Percentiles rank a stretch among this genome's conserved stretches.
phyloP scores from a whole-genome alignment of 306 rosid genomes.

The Alnus glutinosa region DNA sequence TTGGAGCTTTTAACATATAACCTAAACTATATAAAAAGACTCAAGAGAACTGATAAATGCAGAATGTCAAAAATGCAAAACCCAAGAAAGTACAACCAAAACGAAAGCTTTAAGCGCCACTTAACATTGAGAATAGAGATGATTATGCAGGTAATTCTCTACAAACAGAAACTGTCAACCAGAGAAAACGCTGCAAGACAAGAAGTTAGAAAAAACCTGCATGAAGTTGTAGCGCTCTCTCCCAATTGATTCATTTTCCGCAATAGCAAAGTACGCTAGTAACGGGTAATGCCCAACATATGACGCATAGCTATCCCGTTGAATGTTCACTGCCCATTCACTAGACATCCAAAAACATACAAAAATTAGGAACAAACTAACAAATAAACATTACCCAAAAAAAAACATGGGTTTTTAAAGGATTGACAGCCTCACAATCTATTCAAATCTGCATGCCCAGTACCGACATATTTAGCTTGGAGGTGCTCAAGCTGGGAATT shows the following conservation, averaged over 20 bases:
- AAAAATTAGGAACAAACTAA: not conserved
- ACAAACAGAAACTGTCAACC: not conserved
- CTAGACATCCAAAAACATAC: slow-evolving; percentile 29
- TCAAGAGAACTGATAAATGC: not conserved
- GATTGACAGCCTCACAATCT: slow-evolving; percentile 61
- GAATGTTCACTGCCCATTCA: slow-evolving; percentile 98
- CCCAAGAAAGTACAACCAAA: not conserved
- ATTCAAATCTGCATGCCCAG: slow-evolving; percentile 89
- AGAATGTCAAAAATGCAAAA: not conserved
- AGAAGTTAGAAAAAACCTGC: slow-evolving; percentile 55
- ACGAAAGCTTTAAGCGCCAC: not conserved
- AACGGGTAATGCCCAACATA: slow-evolving; percentile 88
- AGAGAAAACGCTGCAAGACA: not conserved
- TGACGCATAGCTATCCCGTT: slow-evolving; percentile 96
- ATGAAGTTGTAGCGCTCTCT: slow-evolving; percentile 87
- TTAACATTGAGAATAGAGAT: not conserved
- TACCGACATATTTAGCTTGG: slow-evolving; percentile 96
- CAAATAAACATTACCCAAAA: not conserved
- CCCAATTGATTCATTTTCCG: slow-evolving; percentile 94
- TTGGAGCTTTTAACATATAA: not conserved
- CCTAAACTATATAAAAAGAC: not conserved
- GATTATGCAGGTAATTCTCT: not conserved
- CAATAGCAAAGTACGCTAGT: slow-evolving; percentile 70
- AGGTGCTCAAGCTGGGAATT: slow-evolving; percentile 95
- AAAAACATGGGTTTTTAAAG: not conserved